Conservation (phyloP, 352 stramenopile genomes). For the Pythium monospermum region DNA sequence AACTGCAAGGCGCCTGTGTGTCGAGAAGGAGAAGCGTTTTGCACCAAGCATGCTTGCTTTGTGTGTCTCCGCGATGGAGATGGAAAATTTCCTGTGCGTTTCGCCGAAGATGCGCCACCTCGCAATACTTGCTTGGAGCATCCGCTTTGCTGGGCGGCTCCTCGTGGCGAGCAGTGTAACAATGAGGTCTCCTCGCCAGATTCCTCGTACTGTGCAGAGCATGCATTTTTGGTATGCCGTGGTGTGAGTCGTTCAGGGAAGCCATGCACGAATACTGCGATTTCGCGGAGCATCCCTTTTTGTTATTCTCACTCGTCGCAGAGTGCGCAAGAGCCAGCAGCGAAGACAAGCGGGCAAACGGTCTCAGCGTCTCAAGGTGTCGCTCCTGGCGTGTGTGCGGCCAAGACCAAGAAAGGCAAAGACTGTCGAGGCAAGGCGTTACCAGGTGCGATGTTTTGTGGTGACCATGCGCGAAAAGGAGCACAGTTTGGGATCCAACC, state of each 20-base stretch:
- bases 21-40: slow-evolving; percentile 32
- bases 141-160: slow-evolving; percentile 40
- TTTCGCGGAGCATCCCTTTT: slow-evolving; percentile 15
- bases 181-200: slow-evolving; percentile 27
- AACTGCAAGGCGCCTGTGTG: slow-evolving; percentile 36
- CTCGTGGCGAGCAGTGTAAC: slow-evolving; percentile 27
- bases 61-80: slow-evolving; percentile 31
- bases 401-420: slow-evolving; percentile 40
- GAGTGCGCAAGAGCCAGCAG: neutral
- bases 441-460: slow-evolving; percentile 30
- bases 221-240: slow-evolving; percentile 14
- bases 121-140: slow-evolving; percentile 50
- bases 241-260: slow-evolving; percentile 26
- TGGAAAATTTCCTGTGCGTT: slow-evolving; percentile 5
- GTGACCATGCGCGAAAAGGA: slow-evolving; percentile 21
- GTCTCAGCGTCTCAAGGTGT: too few species aligned
- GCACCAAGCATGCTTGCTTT: slow-evolving; percentile 50
- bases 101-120: slow-evolving; percentile 36
- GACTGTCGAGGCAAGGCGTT: slow-evolving; percentile 29
- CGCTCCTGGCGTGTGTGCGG: slow-evolving; percentile 2
- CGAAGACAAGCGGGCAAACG: too few species aligned
- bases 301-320: slow-evolving; percentile 3
- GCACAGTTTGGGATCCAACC: too few species aligned
- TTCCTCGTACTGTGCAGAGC: slow-evolving; percentile 39
- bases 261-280: slow-evolving; percentile 29